Evolutionary conservation across 176 grass and related monocot species (phyloP).

Genomic region (Musa beccarii): DNA sequence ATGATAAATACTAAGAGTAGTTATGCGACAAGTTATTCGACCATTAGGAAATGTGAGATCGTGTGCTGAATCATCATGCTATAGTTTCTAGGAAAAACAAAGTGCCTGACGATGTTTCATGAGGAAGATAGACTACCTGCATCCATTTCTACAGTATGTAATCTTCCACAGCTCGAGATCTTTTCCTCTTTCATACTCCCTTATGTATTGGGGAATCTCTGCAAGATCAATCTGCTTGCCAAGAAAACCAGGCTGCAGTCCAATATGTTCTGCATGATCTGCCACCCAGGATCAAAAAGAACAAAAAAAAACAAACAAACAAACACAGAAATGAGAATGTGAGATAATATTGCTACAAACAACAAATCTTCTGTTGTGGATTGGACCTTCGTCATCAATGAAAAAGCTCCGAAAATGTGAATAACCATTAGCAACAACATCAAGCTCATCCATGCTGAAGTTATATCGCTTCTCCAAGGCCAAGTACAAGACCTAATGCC

Average conservation of each 20-base stretch:
- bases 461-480: slow-evolving; percentile 91
- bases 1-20: too few species aligned
- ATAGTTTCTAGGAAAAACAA: too few species aligned
- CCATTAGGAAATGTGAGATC: too few species aligned
- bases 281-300: background rate
- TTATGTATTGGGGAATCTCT: slow-evolving; percentile 60
- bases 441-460: slow-evolving; percentile 66
- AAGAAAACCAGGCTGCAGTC: slow-evolving; percentile 18
- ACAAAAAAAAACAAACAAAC: background rate
- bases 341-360: background rate
- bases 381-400: slow-evolving; percentile 27
- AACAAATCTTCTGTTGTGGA: background rate
- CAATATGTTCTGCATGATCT: slow-evolving; percentile 13
- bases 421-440: slow-evolving; percentile 76
- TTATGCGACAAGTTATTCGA: too few species aligned
- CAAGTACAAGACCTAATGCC: slow-evolving; percentile 60
- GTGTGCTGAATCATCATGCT: too few species aligned
- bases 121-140: too few species aligned
- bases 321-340: background rate
- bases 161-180: slow-evolving; percentile 71
- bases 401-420: slow-evolving; percentile 60
- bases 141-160: slow-evolving; percentile 7
- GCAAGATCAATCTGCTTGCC: slow-evolving; percentile 46
- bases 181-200: slow-evolving; percentile 61
- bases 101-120: background rate